These are phyloP conservation scores for Fusarium oxysporum DNA, from an alignment of 2,329 filamentous ascomycete genomes.

Conservation along the genomic window DNA sequence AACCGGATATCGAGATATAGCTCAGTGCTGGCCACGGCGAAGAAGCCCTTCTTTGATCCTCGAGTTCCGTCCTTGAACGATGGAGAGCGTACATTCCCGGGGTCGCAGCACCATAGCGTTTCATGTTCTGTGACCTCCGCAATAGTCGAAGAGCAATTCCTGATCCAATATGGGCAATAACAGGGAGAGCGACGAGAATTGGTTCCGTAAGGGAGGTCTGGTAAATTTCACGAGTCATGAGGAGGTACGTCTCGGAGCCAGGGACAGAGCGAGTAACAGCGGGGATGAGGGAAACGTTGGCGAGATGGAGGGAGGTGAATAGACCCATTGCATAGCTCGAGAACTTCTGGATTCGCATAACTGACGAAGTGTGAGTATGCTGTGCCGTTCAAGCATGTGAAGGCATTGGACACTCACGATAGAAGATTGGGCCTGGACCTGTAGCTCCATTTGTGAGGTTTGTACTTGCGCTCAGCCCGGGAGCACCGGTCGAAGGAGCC, in stretches of 20 bases:
- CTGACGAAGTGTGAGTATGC: conserved; percentile 24
- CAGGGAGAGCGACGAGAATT: conserved; percentile 79
- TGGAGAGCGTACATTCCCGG: conserved; percentile 60
- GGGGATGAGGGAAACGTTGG: conserved; percentile 85
- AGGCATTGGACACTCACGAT: conserved; percentile 65
- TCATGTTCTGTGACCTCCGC: conserved; percentile 76
- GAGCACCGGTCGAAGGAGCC: conserved; percentile 57
- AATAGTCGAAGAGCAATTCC: conserved; percentile 83
- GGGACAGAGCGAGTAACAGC: conserved; percentile 78
- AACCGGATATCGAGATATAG: conserved; percentile 79
- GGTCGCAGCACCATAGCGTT: conserved; percentile 79
- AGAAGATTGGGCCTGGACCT: conserved; percentile 79
- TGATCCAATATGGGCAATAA: conserved; percentile 79
- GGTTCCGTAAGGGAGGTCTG: conserved; percentile 86
- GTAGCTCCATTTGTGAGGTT: conserved; percentile 34
- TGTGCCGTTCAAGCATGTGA: neutral
- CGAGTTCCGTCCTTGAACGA: conserved; percentile 48
- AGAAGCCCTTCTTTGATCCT: conserved; percentile 21
- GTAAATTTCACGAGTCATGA: conserved; percentile 92
- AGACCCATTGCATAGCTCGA: conserved; percentile 86
- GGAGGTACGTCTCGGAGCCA: conserved; percentile 84
- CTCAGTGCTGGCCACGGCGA: conserved; percentile 76
- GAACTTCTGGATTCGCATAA: conserved; percentile 80
- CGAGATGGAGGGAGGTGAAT: conserved; percentile 81
- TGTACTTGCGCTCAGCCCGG: conserved; percentile 68